phyloP scores from a whole-genome alignment of 192 early-diverging fungal species.

The Martensiomyces pterosporus region DNA sequence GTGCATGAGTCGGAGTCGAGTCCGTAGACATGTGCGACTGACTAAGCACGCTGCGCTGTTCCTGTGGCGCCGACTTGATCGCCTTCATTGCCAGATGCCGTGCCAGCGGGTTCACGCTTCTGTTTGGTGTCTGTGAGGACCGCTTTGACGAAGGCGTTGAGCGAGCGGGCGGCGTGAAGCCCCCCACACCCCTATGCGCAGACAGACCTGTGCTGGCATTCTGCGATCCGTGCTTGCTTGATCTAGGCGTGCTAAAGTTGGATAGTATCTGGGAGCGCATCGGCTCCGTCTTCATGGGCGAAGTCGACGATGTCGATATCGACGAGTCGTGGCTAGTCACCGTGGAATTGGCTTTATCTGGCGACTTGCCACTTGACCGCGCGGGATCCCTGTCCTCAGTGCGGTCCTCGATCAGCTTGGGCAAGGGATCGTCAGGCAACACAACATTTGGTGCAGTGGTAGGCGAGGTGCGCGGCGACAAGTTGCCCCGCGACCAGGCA shows the following conservation, averaged over 20 bases:
- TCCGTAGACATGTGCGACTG: background rate
- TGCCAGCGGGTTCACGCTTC: slow-evolving; percentile 41
- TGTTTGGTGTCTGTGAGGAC: slow-evolving; percentile 22
- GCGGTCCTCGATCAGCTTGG: too few species aligned
- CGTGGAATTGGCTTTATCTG: too few species aligned
- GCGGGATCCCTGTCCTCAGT: too few species aligned
- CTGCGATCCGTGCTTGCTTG: background rate
- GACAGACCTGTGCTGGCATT: too few species aligned
- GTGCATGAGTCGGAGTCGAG: slow-evolving; percentile 4
- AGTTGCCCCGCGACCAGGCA: slow-evolving; percentile 23
- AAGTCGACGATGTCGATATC: slow-evolving; percentile 31
- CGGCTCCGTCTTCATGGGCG: slow-evolving; percentile 33
- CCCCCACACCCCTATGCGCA: background rate
- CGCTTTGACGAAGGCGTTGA: too few species aligned
- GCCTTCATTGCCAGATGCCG: slow-evolving; percentile 40
- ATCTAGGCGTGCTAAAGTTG: slow-evolving; percentile 16
- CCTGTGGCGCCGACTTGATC: slow-evolving; percentile 19
- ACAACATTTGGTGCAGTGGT: slow-evolving; percentile 2
- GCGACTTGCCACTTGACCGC: too few species aligned
- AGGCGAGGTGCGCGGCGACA: slow-evolving; percentile 17
- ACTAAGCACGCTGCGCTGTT: slow-evolving; percentile 5
- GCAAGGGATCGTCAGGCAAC: too few species aligned
- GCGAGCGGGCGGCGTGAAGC: background rate
- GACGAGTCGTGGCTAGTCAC: slow-evolving; percentile 20
- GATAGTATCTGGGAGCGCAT: slow-evolving; percentile 40